Evolutionary conservation across 108 stramenopile genomes (phyloP), one percentile per base, ranked within the genome.

Genomic region (Cyclotella distinguenda): DNA sequence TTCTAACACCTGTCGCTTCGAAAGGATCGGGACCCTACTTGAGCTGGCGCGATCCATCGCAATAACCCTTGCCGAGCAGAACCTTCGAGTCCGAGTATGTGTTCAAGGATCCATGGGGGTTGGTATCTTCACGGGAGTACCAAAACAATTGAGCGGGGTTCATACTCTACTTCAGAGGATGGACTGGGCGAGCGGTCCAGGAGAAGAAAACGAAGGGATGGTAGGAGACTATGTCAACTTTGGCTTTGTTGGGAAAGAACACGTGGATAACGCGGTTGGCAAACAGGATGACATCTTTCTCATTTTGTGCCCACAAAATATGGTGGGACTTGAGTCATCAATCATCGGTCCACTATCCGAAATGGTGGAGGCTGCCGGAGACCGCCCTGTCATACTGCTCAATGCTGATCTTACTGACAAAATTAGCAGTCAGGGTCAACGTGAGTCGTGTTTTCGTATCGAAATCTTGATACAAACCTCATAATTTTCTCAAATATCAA

Each of bases 151-250:
- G 38, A 88, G 69, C 73, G 91, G 91, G 13, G 91, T 88, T 6
- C 45, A 80, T 16, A 88, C 82, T 51, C 49, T 93, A 9, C 54
- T 93, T 10, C 88, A 89, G 63, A 72, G 84, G 59, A 93, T 93
- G 91, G 91, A 93, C 68, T 93, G 91, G 91, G 84, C 88, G 71
- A 72, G 78, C 11, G 78, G 73, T 16, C 72, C 77, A 22, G 91
- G 91, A 7, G 91, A 93, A 74, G 70, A 77, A 55, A 89, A 93
- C 66, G 91, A 93, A 49, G 91, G 91, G 1, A 93, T 93, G 86
- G 81, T 93, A 9, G 91, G 91, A 19, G 56, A 86, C 46, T 89
- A 82, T 33, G 57, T 93, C 9, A 84, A 80, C 30, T 93, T 93
- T 80, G 91, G 91, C 28, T 62, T 45, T 40, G 69, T 93, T 27